A percentile compares a stretch with the other conserved stretches of the same genome.
Conservation (phyloP, 352 stramenopile species). For the Phytophthora colocasiae region DNA sequence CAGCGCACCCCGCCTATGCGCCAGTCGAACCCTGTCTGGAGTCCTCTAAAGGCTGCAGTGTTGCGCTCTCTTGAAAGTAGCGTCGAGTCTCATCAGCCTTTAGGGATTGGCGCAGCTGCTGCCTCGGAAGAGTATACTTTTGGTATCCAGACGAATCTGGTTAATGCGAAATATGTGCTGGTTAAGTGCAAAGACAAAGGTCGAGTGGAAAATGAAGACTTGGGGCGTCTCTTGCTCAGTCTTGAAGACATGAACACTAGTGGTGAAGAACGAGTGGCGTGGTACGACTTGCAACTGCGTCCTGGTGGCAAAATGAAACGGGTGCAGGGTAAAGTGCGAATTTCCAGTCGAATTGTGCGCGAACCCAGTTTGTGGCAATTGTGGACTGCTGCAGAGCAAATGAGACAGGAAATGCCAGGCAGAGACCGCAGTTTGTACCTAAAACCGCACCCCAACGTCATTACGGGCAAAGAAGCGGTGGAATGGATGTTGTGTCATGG, state of each 20-base stretch:
- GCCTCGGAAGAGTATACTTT: conserved; percentile 90
- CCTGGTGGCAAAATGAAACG: conserved; percentile 87
- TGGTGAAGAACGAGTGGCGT: conserved; percentile 81
- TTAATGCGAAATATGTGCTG: conserved; percentile 81
- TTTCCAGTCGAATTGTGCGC: conserved; percentile 86
- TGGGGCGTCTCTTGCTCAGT: conserved; percentile 80
- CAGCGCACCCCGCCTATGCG: conserved; percentile 78
- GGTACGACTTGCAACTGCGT: conserved; percentile 87
- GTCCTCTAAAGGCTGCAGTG: conserved; percentile 81
- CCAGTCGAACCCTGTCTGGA: conserved; percentile 77
- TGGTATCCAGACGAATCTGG: conserved; percentile 78
- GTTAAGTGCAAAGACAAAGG: conserved; percentile 92
- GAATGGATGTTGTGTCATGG: conserved; percentile 91
- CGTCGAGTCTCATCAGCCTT: conserved; percentile 83
- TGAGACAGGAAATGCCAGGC: conserved; percentile 74
- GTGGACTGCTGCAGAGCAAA: conserved; percentile 86
- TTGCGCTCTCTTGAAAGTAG: conserved; percentile 80
- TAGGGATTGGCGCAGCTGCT: conserved; percentile 83
- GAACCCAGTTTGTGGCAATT: conserved; percentile 87
- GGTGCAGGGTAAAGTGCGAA: conserved; percentile 82
- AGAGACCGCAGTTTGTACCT: conserved; percentile 85
- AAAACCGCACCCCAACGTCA: conserved; percentile 80
- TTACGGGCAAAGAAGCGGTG: conserved; percentile 80
- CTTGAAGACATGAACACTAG: conserved; percentile 87
- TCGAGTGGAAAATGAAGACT: conserved; percentile 82